A percentile compares a stretch with the other conserved stretches of the same genome.
phyloP scores from a whole-genome alignment of 495 filamentous ascomycete genomes.

The Cercophora sp. region DNA sequence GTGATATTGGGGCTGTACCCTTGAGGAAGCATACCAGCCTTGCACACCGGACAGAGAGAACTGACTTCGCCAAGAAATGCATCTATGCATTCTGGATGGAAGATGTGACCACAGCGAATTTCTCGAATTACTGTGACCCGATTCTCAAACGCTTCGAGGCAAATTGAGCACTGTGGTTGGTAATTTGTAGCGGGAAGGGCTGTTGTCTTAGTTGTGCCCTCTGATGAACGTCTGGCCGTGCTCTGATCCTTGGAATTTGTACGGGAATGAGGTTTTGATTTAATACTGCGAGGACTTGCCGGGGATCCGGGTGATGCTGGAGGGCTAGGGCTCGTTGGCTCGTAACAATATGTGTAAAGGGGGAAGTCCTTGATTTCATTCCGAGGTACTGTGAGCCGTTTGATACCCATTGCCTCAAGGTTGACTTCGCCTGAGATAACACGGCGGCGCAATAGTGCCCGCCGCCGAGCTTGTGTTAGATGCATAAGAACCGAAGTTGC shows the following conservation, averaged over 20 bases:
- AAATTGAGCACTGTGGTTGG: slow-evolving; percentile 79
- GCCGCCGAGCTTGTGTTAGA: slow-evolving; percentile 62
- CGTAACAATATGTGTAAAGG: slow-evolving; percentile 63
- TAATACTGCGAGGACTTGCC: slow-evolving; percentile 1
- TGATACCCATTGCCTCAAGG: slow-evolving; percentile 75
- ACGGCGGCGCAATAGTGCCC: slow-evolving; percentile 59
- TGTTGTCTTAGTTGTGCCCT: too few relatives aligned
- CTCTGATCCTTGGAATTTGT: too few relatives aligned
- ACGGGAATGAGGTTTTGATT: too few relatives aligned
- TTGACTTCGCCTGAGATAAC: slow-evolving; percentile 74
- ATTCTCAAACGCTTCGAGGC: slow-evolving; percentile 73
- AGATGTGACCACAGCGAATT: slow-evolving; percentile 85
- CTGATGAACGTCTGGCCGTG: too few relatives aligned
- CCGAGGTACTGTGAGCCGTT: slow-evolving; percentile 64
- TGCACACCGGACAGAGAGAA: slow-evolving; percentile 85
- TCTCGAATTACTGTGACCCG: slow-evolving; percentile 69
- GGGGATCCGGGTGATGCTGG: slow-evolving; percentile 19
- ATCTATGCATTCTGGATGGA: slow-evolving; percentile 86
- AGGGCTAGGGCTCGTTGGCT: slow-evolving; percentile 26
- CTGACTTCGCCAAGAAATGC: slow-evolving; percentile 65
- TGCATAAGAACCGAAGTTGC: slow-evolving; percentile 70
- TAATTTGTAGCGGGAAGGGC: slow-evolving; percentile 46
- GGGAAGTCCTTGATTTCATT: slow-evolving; percentile 67
- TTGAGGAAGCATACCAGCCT: slow-evolving; percentile 63
- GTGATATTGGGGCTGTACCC: slow-evolving; percentile 69